Evolutionary conservation across 2,329 filamentous ascomycete species (phyloP).

Genomic region (Neopestalotiopsis clavispora): DNA sequence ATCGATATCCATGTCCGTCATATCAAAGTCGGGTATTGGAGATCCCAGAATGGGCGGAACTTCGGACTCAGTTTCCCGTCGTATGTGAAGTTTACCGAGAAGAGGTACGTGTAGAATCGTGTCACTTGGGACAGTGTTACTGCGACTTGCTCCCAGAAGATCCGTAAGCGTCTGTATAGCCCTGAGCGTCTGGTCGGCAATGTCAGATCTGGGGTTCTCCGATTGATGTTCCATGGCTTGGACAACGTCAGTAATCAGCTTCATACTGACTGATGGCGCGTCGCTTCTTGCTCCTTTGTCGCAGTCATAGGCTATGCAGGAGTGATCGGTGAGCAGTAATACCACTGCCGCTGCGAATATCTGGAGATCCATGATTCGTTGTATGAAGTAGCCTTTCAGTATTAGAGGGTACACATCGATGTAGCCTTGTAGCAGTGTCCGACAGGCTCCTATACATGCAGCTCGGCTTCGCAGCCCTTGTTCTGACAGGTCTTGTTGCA

Average conservation of each 20-base stretch:
- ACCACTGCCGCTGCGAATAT: neutral
- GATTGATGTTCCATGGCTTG: neutral
- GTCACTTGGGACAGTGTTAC: neutral
- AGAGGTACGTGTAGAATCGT: neutral
- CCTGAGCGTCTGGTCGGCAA: neutral
- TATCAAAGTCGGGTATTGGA: neutral
- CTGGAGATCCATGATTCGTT: neutral
- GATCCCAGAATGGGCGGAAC: too few relatives aligned
- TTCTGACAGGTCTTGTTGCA: neutral
- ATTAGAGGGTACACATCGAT: neutral
- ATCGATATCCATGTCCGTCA: neutral
- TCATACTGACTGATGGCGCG: neutral
- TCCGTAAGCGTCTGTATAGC: neutral
- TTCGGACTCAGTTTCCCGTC: neutral
- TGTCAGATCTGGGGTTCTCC: neutral
- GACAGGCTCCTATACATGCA: neutral
- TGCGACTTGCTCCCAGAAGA: neutral
- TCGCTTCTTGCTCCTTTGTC: neutral
- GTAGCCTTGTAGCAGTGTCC: neutral
- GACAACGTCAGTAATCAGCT: neutral
- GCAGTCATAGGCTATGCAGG: neutral
- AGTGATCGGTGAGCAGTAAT: neutral
- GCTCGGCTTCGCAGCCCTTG: neutral
- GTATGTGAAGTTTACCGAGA: neutral
- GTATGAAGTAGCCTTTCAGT: constrained; percentile 4